A percentile compares a stretch with the other conserved stretches of the same genome.
Conservation (phyloP, 1,284 basidiomycete genomes). For the Apiotrichum laibachii region DNA sequence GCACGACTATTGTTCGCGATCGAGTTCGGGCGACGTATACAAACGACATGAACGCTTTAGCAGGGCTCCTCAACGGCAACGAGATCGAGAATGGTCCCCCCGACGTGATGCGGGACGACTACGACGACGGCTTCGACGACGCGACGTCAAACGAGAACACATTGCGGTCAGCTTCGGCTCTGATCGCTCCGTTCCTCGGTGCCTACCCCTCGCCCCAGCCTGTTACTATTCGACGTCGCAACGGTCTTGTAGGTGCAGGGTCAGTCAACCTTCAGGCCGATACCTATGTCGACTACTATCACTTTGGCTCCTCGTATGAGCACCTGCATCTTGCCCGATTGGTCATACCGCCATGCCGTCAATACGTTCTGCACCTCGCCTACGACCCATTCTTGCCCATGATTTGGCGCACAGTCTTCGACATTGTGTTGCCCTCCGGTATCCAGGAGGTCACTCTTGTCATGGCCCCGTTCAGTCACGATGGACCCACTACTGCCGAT, state of each 20-base stretch:
- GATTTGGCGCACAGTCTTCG: not conserved
- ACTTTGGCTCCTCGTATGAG: not conserved
- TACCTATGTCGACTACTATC: slow-evolving; percentile 2
- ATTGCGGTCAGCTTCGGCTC: not conserved
- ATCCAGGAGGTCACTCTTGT: not conserved
- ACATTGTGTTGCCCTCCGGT: not conserved
- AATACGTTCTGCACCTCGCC: not conserved
- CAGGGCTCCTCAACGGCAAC: too few relatives aligned
- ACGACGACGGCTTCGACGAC: slow-evolving; percentile 2
- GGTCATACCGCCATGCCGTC: not conserved
- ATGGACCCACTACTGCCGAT: not conserved
- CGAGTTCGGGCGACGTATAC: not conserved
- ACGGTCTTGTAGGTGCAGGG: not conserved
- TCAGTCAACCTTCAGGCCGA: not conserved
- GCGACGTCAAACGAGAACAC: not conserved
- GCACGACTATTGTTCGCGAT: not conserved
- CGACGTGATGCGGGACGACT: not conserved
- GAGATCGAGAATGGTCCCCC: not conserved
- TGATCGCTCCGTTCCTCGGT: not conserved
- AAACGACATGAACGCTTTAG: too few relatives aligned
- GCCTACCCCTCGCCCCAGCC: not conserved
- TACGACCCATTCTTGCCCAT: not conserved
- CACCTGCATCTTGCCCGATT: not conserved
- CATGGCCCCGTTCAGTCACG: not conserved
- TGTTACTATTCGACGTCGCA: not conserved